A percentile compares a stretch with the other conserved stretches of the same genome.
phyloP scores from a whole-genome alignment of 805 yeast species.

The Ogataea trehaloabstinens region DNA sequence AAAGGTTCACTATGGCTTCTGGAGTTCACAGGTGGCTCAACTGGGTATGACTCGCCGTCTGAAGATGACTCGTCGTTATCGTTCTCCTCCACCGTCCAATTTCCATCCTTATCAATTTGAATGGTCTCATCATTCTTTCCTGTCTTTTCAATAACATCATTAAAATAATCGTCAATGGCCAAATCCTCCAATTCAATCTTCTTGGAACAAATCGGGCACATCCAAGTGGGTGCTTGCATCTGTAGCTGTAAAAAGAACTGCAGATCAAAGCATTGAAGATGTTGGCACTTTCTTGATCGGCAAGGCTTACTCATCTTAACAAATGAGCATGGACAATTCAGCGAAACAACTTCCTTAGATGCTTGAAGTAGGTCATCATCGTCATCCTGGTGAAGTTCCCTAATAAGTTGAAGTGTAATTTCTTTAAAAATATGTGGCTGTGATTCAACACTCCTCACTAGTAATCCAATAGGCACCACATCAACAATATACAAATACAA shows the following conservation, averaged over 20 bases:
- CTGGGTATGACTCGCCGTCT: not conserved
- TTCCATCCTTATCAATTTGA: constrained; percentile 66
- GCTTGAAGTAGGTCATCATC: constrained; percentile 74
- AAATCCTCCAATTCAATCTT: constrained; percentile 53
- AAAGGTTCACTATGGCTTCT: constrained; percentile 2
- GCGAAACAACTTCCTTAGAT: constrained; percentile 55
- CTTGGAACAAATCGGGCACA: constrained; percentile 77
- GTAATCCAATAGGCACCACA: constrained; percentile 36
- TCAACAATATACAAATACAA: constrained; percentile 62
- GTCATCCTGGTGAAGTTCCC: constrained; percentile 34
- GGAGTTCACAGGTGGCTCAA: not conserved
- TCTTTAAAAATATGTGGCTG: constrained; percentile 53
- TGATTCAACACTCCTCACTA: constrained; percentile 40
- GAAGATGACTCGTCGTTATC: constrained; percentile 11
- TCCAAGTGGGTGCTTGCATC: constrained; percentile 79
- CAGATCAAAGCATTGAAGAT: constrained; percentile 88
- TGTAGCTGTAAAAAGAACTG: constrained; percentile 71
- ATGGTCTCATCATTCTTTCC: constrained; percentile 60
- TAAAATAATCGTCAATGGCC: constrained; percentile 71
- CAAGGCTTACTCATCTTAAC: constrained; percentile 70
- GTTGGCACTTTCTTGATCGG: constrained; percentile 68
- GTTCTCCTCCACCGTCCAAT: constrained; percentile 51
- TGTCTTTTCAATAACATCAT: constrained; percentile 56
- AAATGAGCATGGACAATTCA: constrained; percentile 79
- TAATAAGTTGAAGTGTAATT: constrained; percentile 38